Evolutionary conservation across 306 rosid genomes (phyloP).

Genomic region (Malus sieversii): DNA sequence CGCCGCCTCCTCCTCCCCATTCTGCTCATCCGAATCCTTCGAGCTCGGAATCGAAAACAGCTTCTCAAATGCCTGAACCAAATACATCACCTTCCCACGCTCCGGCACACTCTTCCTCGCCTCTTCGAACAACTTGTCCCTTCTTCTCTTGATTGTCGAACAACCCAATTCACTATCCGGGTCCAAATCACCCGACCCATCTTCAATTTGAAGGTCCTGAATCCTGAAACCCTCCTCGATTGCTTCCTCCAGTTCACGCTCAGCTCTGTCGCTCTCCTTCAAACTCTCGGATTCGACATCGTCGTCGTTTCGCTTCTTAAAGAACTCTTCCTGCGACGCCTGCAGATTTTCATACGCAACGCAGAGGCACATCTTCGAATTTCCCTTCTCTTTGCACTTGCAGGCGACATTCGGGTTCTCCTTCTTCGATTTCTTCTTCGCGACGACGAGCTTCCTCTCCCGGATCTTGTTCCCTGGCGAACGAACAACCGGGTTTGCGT

Average conservation of each 20-base stretch:
- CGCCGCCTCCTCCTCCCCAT: constrained; percentile 17
- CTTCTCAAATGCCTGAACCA: constrained; percentile 89
- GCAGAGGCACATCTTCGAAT: constrained; percentile 51
- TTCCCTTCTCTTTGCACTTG: constrained; percentile 47
- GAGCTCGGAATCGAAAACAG: constrained; percentile 41
- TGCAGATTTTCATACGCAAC: constrained; percentile 68
- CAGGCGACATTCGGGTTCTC: constrained; percentile 32
- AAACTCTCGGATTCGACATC: constrained; percentile 6
- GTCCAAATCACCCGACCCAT: constrained; percentile 9
- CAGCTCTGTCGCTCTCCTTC: constrained; percentile 29
- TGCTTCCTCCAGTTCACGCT: constrained; percentile 39
- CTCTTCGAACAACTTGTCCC: constrained; percentile 65
- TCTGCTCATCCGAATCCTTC: constrained; percentile 21
- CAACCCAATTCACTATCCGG: constrained; percentile 14
- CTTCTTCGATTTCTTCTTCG: constrained; percentile 55
- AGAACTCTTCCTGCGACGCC: constrained; percentile 82
- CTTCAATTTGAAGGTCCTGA: constrained; percentile 40
- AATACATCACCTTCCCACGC: constrained; percentile 67
- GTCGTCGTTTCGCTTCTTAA: constrained; percentile 23
- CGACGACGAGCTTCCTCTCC: constrained; percentile 69
- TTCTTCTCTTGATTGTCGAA: constrained; percentile 52
- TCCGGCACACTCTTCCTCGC: constrained; percentile 78
- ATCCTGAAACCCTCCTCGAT: constrained; percentile 57
- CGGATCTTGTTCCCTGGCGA: constrained; percentile 55
- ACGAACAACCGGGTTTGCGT: constrained; percentile 22